Percentiles rank a stretch among this genome's conserved stretches.
These are phyloP conservation scores for Yarrowia osloensis DNA, from an alignment of 805 yeast genomes.

Conservation along the genomic window DNA sequence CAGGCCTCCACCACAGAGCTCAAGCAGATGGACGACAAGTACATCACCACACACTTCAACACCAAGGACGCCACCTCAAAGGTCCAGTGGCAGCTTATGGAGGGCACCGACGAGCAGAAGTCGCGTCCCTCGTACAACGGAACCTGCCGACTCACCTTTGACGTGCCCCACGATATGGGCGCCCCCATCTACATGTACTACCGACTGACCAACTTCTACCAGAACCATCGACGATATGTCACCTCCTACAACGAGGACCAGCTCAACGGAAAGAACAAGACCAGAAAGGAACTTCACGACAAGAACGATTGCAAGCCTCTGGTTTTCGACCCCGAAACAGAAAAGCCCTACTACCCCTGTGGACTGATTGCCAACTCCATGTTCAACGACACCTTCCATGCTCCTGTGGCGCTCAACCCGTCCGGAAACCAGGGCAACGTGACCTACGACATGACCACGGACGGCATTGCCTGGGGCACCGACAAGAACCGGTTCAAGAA, in stretches of 20 bases:
- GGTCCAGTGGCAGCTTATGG: constrained; percentile 60
- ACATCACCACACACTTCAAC: constrained; percentile 63
- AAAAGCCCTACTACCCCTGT: constrained; percentile 82
- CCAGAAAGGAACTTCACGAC: constrained; percentile 51
- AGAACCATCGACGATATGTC: constrained; percentile 93
- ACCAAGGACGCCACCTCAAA: constrained; percentile 43
- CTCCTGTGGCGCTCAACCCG: constrained; percentile 47
- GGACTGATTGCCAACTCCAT: constrained; percentile 91
- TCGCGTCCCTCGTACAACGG: constrained; percentile 32
- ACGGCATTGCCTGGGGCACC: constrained; percentile 81
- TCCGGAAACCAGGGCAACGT: constrained; percentile 39
- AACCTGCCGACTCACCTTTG: constrained; percentile 67
- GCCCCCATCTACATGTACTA: constrained; percentile 79
- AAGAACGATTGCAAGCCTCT: constrained; percentile 66
- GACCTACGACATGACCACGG: constrained; percentile 49
- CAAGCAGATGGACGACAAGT: constrained; percentile 51
- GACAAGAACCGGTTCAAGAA: constrained; percentile 73
- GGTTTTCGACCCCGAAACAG: constrained; percentile 51
- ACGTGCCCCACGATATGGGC: constrained; percentile 66
- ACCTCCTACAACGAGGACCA: constrained; percentile 80
- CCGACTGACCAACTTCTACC: constrained; percentile 84
- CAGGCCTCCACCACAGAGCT: constrained; percentile 54
- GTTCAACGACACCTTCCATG: constrained; percentile 82
- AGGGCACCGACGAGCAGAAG: constrained; percentile 43
- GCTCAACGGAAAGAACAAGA: constrained; percentile 71